Evolutionary conservation across 257 asterid species (phyloP).

Genomic region (Solanum ahanhuiri): DNA sequence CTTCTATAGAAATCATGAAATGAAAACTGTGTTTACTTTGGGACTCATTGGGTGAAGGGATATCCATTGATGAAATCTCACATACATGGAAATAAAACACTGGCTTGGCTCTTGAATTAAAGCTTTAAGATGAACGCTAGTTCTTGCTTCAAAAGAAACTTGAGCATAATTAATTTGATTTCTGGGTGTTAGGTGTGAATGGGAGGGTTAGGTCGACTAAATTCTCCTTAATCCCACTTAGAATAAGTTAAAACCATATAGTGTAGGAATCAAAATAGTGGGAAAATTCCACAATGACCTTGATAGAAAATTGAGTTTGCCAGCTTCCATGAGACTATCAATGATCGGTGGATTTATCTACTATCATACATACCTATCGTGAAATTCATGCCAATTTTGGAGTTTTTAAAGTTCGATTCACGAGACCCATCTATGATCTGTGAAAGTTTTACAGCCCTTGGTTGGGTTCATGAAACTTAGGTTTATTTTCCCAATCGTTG

Average conservation of each 20-base stretch:
- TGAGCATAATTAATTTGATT: not conserved
- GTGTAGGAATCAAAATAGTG: too few relatives aligned
- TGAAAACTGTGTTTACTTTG: not conserved
- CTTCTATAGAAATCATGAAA: not conserved
- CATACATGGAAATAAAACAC: not conserved
- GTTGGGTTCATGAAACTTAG: not conserved
- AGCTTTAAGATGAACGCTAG: not conserved
- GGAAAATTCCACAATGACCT: not conserved
- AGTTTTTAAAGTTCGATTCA: too few relatives aligned
- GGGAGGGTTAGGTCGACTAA: not conserved
- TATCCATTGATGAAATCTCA: not conserved
- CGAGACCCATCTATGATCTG: not conserved
- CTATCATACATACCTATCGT: not conserved
- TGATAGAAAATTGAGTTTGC: not conserved
- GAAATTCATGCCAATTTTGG: not conserved
- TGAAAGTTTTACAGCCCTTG: not conserved
- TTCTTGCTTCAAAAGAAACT: not conserved
- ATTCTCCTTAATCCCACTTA: not conserved
- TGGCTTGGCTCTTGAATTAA: not conserved
- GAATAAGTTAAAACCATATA: not conserved
- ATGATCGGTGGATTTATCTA: not conserved
- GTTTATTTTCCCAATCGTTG: not conserved
- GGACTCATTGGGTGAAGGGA: not conserved
- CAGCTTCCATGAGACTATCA: not conserved
- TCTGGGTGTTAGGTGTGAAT: not conserved